A percentile compares a stretch with the other conserved stretches of the same genome.
These are phyloP conservation scores for Turnera subulata DNA, from an alignment of 345 rosid species.

Conservation along the genomic window DNA sequence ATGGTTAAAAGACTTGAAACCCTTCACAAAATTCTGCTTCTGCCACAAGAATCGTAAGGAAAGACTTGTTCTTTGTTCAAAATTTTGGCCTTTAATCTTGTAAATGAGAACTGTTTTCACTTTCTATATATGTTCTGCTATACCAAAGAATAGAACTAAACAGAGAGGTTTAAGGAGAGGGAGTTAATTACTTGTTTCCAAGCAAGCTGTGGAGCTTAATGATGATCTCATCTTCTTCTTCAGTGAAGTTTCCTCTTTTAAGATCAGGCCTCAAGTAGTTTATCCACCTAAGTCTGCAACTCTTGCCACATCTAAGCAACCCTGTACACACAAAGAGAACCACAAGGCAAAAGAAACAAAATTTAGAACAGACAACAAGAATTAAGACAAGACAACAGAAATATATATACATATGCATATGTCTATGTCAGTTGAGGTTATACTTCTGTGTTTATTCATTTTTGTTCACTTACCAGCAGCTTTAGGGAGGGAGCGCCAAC, in stretches of 20 bases:
- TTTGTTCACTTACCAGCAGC: not conserved
- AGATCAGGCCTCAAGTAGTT: constrained; percentile 1
- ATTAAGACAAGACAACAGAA: not conserved
- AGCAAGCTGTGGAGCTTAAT: not conserved
- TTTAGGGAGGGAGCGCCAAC: not conserved
- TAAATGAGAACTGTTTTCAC: not conserved
- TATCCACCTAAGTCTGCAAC: not conserved
- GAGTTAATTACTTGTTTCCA: not conserved
- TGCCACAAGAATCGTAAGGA: not conserved
- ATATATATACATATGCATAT: not conserved
- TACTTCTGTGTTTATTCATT: no score
- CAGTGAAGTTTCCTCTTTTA: not conserved
- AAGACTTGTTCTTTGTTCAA: not conserved
- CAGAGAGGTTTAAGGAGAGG: not conserved
- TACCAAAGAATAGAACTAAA: not conserved
- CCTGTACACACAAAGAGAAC: not conserved
- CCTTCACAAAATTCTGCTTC: not conserved
- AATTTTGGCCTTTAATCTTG: no score
- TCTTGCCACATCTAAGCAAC: not conserved
- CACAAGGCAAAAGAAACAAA: not conserved
- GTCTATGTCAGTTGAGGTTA: no score
- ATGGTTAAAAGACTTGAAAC: not conserved
- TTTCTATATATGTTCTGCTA: not conserved
- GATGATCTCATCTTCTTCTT: not conserved
- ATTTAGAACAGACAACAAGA: not conserved